phyloP scores from a whole-genome alignment of 495 filamentous ascomycete species.

The Thozetella sp. region DNA sequence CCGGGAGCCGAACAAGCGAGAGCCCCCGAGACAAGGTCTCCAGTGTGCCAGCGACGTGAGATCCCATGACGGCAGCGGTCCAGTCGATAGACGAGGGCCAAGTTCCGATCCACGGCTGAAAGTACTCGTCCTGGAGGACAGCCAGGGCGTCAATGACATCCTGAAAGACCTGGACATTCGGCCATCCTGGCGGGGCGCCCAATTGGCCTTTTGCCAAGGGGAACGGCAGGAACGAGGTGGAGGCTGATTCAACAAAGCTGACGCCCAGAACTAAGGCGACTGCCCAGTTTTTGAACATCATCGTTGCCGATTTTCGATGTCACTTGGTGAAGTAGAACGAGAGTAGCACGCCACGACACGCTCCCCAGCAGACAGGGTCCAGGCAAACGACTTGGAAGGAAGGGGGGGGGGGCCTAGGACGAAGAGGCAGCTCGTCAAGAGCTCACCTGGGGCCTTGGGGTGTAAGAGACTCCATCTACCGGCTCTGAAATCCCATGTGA shows the following conservation, averaged over 20 bases:
- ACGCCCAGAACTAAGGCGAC: neutral
- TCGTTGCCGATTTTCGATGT: too few species aligned
- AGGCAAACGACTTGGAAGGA: too few species aligned
- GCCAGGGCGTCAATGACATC: conserved; percentile 62
- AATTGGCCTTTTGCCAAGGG: neutral
- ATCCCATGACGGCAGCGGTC: conserved; percentile 87
- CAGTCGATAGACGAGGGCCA: conserved; percentile 93
- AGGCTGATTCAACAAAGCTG: neutral
- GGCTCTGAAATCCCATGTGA: too few species aligned
- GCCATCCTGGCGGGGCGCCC: neutral
- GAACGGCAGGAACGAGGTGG: conserved; percentile 5
- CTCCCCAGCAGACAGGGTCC: too few species aligned
- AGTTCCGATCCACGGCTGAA: conserved; percentile 73
- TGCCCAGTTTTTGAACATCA: neutral
- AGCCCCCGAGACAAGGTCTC: conserved; percentile 57
- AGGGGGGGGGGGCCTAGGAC: too few species aligned
- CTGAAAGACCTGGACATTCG: conserved; percentile 27
- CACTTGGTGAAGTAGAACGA: too few species aligned
- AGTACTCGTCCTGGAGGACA: conserved; percentile 78
- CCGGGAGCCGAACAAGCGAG: conserved; percentile 13
- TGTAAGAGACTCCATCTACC: too few species aligned
- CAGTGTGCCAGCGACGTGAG: conserved; percentile 73
- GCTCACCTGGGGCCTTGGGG: too few species aligned
- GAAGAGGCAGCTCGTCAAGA: too few species aligned
- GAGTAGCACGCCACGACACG: too few species aligned